Evolutionary conservation across 176 grass and related monocot species (phyloP).

Genomic region (Bothriochloa decipiens): DNA sequence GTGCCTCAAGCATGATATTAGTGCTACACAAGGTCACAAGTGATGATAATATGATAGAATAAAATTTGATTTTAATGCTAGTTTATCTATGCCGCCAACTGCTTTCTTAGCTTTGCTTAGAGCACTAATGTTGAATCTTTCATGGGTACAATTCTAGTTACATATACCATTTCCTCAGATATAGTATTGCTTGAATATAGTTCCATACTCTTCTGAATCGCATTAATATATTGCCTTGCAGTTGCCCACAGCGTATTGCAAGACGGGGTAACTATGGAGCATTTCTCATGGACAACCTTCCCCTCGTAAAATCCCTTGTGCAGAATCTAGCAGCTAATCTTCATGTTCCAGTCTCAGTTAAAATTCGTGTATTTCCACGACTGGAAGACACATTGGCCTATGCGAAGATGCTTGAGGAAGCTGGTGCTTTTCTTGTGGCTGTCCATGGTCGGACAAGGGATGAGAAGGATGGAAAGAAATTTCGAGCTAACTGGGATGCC

Average conservation of each 20-base stretch:
- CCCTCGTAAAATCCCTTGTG: conserved; percentile 80
- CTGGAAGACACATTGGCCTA: conserved; percentile 85
- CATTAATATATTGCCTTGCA: conserved; percentile 43
- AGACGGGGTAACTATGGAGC: conserved; percentile 93
- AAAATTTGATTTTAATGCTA: too few species aligned
- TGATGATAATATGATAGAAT: background rate
- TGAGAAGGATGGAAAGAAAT: conserved; percentile 90
- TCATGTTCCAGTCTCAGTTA: conserved; percentile 83
- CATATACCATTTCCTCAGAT: background rate
- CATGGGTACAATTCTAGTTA: background rate
- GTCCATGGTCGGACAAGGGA: conserved; percentile 96
- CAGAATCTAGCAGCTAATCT: conserved; percentile 77
- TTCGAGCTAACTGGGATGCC: conserved; percentile 83
- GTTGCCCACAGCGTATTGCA: conserved; percentile 93
- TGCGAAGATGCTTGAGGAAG: conserved; percentile 96
- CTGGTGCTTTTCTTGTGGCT: conserved; percentile 87
- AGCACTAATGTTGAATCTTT: background rate
- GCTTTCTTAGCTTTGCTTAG: conserved; percentile 16
- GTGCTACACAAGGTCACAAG: background rate
- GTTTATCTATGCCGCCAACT: background rate
- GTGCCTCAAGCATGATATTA: background rate
- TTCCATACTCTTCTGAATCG: conserved; percentile 2
- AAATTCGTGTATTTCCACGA: conserved; percentile 81
- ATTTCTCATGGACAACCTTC: conserved; percentile 97
- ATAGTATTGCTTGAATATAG: conserved; percentile 17